Evolutionary conservation across 495 filamentous ascomycete genomes (phyloP).

Genomic region (Hypoxylon crocopeplum): DNA sequence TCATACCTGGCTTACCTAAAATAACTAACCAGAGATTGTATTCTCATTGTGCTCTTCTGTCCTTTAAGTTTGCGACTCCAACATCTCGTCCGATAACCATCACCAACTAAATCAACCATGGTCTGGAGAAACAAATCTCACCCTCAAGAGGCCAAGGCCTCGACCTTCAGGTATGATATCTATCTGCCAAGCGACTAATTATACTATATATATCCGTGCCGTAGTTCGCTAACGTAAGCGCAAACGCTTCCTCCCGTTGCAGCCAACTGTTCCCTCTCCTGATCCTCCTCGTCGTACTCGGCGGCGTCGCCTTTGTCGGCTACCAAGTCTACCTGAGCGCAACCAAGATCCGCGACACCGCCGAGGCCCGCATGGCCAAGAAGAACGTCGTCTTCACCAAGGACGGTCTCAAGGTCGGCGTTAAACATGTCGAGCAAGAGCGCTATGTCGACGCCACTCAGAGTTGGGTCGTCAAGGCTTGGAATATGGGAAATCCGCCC

Average conservation of each 20-base stretch:
- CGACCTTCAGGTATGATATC: slow-evolving; percentile 26
- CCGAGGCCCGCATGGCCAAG: slow-evolving; percentile 77
- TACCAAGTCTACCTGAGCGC: slow-evolving; percentile 77
- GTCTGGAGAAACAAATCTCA: slow-evolving; percentile 26
- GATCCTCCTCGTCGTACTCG: slow-evolving; percentile 71
- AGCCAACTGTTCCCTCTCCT: slow-evolving; percentile 75
- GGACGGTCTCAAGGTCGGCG: slow-evolving; percentile 82
- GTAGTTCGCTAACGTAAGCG: slow-evolving; percentile 27
- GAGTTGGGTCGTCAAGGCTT: slow-evolving; percentile 80
- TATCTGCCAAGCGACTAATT: no score
- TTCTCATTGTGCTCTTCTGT: no score
- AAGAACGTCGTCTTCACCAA: slow-evolving; percentile 82
- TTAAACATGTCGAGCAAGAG: slow-evolving; percentile 78
- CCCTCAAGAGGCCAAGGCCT: slow-evolving; percentile 25
- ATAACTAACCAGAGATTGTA: no score
- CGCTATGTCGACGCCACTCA: slow-evolving; percentile 83
- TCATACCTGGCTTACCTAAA: background rate
- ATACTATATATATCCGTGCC: no score
- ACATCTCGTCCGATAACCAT: no score
- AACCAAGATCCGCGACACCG: slow-evolving; percentile 70
- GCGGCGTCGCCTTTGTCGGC: slow-evolving; percentile 66
- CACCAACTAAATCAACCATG: slow-evolving; percentile 11
- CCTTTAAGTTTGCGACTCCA: no score
- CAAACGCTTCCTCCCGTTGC: slow-evolving; percentile 11
- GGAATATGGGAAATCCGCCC: slow-evolving; percentile 67